A percentile compares a stretch with the other conserved stretches of the same genome.
Evolutionary conservation across 176 grass and related monocot genomes (phyloP).

Genomic region (Pontederia paniculata): DNA sequence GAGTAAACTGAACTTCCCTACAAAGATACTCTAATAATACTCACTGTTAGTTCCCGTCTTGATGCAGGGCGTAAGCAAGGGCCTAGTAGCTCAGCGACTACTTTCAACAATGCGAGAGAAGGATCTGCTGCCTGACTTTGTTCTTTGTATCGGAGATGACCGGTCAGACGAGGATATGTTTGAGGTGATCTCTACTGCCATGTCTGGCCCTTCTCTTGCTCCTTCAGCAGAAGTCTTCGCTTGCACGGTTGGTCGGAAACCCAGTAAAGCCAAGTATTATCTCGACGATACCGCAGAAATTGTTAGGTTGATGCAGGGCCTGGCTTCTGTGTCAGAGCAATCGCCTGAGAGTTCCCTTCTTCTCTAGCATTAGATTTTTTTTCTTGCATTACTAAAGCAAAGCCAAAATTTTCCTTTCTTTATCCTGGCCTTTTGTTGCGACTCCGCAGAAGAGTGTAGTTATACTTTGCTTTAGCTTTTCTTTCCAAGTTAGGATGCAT

Average conservation of each 20-base stretch:
- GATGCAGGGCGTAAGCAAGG: slow-evolving; percentile 81
- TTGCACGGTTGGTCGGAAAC: slow-evolving; percentile 75
- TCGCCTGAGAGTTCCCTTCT: background rate
- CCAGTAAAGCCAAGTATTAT: slow-evolving; percentile 95
- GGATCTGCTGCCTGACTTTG: slow-evolving; percentile 41
- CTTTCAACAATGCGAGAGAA: slow-evolving; percentile 44
- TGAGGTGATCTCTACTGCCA: slow-evolving; percentile 40
- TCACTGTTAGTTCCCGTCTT: background rate
- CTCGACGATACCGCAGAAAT: slow-evolving; percentile 71
- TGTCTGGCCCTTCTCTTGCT: slow-evolving; percentile 26
- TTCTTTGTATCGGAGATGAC: slow-evolving; percentile 88
- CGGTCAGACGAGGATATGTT: slow-evolving; percentile 96
- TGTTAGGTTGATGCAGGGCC: slow-evolving; percentile 77
- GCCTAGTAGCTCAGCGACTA: slow-evolving; percentile 52
- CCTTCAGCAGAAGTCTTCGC: slow-evolving; percentile 64
- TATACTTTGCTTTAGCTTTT: too few species aligned
- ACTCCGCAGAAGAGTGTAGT: too few species aligned
- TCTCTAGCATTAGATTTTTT: too few species aligned
- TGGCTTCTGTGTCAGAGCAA: slow-evolving; percentile 63
- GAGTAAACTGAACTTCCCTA: background rate
- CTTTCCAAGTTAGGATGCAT: too few species aligned
- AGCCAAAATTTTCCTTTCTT: too few species aligned
- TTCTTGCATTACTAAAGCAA: too few species aligned
- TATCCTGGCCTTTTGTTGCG: too few species aligned
- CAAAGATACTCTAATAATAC: background rate